Base-by-base conservation (phyloP, 129 eudicot genomes). In the Artemisia tridentata region DNA sequence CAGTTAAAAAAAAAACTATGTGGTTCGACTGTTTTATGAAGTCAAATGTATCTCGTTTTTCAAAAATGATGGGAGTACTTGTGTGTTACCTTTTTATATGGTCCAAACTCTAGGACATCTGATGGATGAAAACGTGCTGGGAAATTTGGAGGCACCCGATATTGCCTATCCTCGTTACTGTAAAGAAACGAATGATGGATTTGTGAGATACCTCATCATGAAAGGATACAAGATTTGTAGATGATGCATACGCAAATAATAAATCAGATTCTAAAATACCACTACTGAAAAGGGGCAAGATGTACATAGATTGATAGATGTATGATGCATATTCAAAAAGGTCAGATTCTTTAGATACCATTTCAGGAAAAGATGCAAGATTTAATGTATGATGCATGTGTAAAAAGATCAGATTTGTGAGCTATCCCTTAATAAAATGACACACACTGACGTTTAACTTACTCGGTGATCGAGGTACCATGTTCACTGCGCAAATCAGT, bases 381-480 rank as follows among this genome's bases (percentile, higher is more conserved):
- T 53, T 69, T 69, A 14, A 65, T 34, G 25, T 23, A 51, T 47
- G 11, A 59, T 14, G 47, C 25, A 27, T 20, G 18, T 19, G 69
- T 53, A 31, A 48, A 59, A 19, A 68, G 46, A 68, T 29, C 45
- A 51, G 43, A 49, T 59, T 49, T 52, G 65, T 12, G 3, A 11
- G 19, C 23, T 23, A 29, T 21, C 68, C 61, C 20, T 61, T 31
- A 0, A 9, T 54, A 20, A 64, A 57, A 70, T 11, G 67, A 45
- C 27, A 19, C 3, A 43, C 17, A 43, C 31, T 18, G 7, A 43
- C 16, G 23, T 18, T 13, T 7, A 5, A 87, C 96, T 83, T 90
- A 93, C 98, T 93, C 96, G 0, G 85, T 78, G 58, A 90, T 79
- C 83, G 80, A 93, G 79, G 97, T 93, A 49, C 97, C 98, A 77